These are phyloP conservation scores for Hypoxylon fragiforme DNA, from an alignment of 495 filamentous ascomycete species.

Conservation along the genomic window DNA sequence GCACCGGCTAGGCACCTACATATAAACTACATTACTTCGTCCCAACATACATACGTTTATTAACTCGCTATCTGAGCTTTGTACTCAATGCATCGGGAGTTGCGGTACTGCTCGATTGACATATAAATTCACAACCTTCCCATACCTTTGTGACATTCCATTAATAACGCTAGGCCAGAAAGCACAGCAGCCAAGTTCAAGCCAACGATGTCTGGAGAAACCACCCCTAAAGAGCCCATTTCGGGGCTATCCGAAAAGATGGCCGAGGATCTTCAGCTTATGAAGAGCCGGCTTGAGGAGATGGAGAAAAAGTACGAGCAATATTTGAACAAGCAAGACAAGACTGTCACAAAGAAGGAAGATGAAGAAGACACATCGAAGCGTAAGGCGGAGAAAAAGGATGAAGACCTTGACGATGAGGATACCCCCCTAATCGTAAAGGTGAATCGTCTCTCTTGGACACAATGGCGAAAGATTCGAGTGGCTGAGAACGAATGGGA, in stretches of 20 bases:
- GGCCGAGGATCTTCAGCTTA: neutral
- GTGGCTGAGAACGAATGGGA: neutral
- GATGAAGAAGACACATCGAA: neutral
- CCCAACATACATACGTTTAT: too few species aligned
- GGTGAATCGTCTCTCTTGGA: constrained; percentile 9
- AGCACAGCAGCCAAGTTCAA: neutral
- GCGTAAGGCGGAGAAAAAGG: neutral
- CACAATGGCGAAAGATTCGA: constrained; percentile 10
- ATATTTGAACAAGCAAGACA: neutral
- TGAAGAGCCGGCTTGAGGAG: neutral
- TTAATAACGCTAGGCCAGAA: too few species aligned
- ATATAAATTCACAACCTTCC: too few species aligned
- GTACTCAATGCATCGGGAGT: too few species aligned
- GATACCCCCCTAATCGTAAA: neutral
- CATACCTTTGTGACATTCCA: too few species aligned
- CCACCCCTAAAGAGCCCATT: neutral
- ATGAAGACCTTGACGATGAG: neutral
- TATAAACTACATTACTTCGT: too few species aligned
- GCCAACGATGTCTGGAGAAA: neutral
- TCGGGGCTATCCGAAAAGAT: neutral
- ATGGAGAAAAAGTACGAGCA: neutral
- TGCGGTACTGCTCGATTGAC: too few species aligned
- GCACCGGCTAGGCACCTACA: too few species aligned
- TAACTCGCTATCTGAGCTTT: too few species aligned
- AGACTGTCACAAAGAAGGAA: neutral